These are phyloP conservation scores for Dictyostelium firmibasis DNA, from an alignment of 78 protist genomes.

Conservation along the genomic window DNA sequence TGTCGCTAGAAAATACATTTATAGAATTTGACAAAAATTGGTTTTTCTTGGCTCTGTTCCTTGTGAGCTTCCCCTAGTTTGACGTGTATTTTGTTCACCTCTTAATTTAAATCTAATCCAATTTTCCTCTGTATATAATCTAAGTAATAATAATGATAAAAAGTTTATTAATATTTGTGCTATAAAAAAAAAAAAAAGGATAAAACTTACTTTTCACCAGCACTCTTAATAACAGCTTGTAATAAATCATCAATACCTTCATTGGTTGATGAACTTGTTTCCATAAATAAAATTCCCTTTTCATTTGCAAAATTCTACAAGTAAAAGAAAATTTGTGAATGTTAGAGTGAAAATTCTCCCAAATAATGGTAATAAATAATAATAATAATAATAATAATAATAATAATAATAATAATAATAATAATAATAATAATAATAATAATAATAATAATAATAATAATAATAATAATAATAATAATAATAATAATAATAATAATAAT, in stretches of 20 bases:
- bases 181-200: background rate
- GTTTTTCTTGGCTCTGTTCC: constrained; percentile 5
- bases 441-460: background rate
- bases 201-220: constrained; percentile 60
- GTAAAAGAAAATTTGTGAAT: background rate
- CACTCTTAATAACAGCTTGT: constrained; percentile 16
- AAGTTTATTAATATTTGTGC: background rate
- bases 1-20: constrained; percentile 22
- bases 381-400: background rate
- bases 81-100: background rate
- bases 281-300: constrained; percentile 33
- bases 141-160: background rate
- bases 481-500: background rate
- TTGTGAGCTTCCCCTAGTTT: background rate
- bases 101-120: constrained; percentile 42
- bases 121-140: constrained; percentile 59
- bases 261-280: constrained; percentile 20
- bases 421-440: too few relatives aligned
- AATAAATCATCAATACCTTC: constrained; percentile 45
- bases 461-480: background rate
- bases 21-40: constrained; percentile 15
- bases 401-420: background rate
- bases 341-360: background rate
- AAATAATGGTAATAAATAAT: too few relatives aligned
- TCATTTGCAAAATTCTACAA: constrained; percentile 55